Evolutionary conservation across 2,329 filamentous ascomycete species (phyloP).

Genomic region (Phyllosticta citriasiana): DNA sequence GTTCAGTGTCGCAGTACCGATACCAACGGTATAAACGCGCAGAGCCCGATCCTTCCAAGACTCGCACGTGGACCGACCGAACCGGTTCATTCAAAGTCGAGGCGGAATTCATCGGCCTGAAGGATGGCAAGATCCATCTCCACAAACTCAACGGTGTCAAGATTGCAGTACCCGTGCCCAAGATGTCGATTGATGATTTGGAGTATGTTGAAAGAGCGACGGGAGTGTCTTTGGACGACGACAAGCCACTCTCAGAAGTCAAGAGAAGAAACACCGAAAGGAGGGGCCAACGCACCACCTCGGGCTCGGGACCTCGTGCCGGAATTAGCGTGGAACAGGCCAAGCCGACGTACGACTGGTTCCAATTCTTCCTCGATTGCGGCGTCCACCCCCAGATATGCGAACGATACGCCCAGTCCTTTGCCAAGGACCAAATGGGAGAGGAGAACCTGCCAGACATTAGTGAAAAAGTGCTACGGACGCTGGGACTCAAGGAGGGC

Average conservation of each 20-base stretch:
- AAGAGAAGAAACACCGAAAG: conserved; percentile 39
- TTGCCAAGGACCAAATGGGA: conserved; percentile 87
- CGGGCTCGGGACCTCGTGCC: conserved; percentile 36
- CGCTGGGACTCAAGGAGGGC: conserved; percentile 85
- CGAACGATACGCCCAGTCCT: conserved; percentile 86
- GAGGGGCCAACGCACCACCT: conserved; percentile 27
- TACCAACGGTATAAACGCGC: conserved; percentile 25
- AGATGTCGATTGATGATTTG: conserved; percentile 92
- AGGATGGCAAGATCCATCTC: conserved; percentile 92
- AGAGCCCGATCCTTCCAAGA: conserved; percentile 72
- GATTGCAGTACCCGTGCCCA: conserved; percentile 87
- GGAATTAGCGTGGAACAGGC: conserved; percentile 54
- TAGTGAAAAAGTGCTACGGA: conserved; percentile 70
- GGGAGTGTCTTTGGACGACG: conserved; percentile 80
- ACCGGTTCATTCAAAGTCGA: conserved; percentile 96
- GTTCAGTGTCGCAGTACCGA: conserved; percentile 10
- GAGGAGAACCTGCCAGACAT: conserved; percentile 88
- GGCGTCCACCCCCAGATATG: conserved; percentile 89
- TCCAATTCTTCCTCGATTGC: conserved; percentile 91
- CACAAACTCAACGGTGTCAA: conserved; percentile 98
- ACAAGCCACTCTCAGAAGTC: conserved; percentile 85
- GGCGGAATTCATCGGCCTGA: conserved; percentile 87
- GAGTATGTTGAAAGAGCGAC: conserved; percentile 87
- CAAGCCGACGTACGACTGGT: conserved; percentile 89
- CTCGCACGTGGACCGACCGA: conserved; percentile 89